These are phyloP conservation scores for Paramyrothecium sp. DNA, from an alignment of 2,329 filamentous ascomycete species.

Conservation along the genomic window DNA sequence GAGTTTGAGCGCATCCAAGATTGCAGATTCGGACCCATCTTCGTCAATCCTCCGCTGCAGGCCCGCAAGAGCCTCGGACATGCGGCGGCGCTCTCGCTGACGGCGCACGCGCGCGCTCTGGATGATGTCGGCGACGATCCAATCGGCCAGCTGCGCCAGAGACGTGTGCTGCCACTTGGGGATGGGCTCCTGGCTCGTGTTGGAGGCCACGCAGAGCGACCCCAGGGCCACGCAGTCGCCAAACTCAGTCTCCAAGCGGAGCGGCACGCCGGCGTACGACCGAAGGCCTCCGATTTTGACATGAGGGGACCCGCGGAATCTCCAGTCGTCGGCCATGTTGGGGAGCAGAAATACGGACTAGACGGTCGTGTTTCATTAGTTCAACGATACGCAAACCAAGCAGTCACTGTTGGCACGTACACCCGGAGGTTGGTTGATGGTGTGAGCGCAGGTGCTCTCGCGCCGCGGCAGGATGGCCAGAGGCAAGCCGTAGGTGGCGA, in stretches of 20 bases:
- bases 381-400: not conserved
- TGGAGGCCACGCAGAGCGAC: conserved; percentile 40
- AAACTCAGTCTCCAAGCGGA: conserved; percentile 35
- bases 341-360: conserved; percentile 37
- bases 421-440: conserved; percentile 30
- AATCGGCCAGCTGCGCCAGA: conserved; percentile 23
- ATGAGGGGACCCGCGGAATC: conserved; percentile 37
- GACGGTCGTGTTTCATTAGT: not conserved
- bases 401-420: conserved; percentile 12
- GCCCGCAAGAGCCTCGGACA: conserved; percentile 30
- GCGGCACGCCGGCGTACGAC: conserved; percentile 39
- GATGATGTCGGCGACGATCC: conserved; percentile 38
- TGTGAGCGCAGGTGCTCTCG: conserved; percentile 43
- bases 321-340: conserved; percentile 41
- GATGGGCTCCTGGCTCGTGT: conserved; percentile 27
- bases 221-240: conserved; percentile 38
- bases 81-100: conserved; percentile 34
- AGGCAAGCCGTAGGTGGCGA: conserved; percentile 38
- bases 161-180: conserved; percentile 22
- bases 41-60: conserved; percentile 19
- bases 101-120: conserved; percentile 32
- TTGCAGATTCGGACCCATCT: conserved; percentile 9
- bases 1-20: conserved; percentile 25
- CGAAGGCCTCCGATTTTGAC: conserved; percentile 35
- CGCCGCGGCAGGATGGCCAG: conserved; percentile 39